Base-by-base conservation (phyloP, 768 basidiomycete species). In the Neoboletus subvelutipes region DNA sequence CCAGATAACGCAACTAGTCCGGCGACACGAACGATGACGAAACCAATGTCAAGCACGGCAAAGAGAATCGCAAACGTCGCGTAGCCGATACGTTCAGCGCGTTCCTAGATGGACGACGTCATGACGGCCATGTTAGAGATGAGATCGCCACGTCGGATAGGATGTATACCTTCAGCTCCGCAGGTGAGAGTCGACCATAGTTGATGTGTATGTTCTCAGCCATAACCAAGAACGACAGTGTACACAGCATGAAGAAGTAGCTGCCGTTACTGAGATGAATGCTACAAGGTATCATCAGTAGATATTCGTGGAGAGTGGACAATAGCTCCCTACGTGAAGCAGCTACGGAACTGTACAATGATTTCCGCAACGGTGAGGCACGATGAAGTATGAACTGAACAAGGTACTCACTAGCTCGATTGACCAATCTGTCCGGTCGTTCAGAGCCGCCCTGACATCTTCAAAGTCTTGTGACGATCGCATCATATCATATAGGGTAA, bases 111-210 rank as follows among this genome's bases (percentile, higher is more conserved):
- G 0, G 12, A 28, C 12, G 18, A 26, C 10, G 36, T 26, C 49
- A 33, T 2, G 31, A 45, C 13, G 13, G 39, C 29, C 12, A 26
- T 18, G 20, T 46, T 12, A 45, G n/a, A 24, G 24, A 15, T 8
- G 4, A 4, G 8, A 13, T n/a, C 1, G 1, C 8, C 0, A 24
- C 41, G 17, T 26, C 22, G 6, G 18, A 31, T n/a, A 20, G 28
- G 41, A 29, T n/a, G 1, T 2, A n/a, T 62, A 67, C 67, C 63
- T 70, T 70, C 1, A 70, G 53, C 26, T 67, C 47, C 1, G 31
- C n/a, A 39, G 68, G 52, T 41, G 68, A 50, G 43, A 70, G 61
- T 45, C 68, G 57, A 51, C 56, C 63, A 22, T 68, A 67, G 8
- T 50, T 52, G 1, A 67, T 22, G 24, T 52, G 63, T 10, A 65